Evolutionary conservation across 2,329 filamentous ascomycete species (phyloP).

Genomic region (Colletotrichum aenigma): DNA sequence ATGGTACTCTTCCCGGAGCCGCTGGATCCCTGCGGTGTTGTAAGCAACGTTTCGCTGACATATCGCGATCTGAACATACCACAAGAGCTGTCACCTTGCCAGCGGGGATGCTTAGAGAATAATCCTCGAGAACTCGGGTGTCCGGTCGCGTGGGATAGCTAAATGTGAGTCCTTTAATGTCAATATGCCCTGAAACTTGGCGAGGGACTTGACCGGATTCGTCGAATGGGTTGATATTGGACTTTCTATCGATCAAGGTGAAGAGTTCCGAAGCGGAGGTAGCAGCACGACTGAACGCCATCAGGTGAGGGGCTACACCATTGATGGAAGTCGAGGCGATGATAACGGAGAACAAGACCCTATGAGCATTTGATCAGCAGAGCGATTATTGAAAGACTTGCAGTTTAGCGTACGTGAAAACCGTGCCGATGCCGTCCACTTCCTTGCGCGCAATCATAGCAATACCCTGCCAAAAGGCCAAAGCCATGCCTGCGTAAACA

Average conservation of each 20-base stretch:
- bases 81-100: constrained; percentile 73
- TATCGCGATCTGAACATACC: constrained; percentile 42
- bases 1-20: constrained; percentile 73
- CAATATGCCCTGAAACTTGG: constrained; percentile 56
- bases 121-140: constrained; percentile 65
- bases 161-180: constrained; percentile 66
- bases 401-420: constrained; percentile 15
- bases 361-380: constrained; percentile 29
- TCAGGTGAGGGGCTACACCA: constrained; percentile 21
- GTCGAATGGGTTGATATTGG: constrained; percentile 25
- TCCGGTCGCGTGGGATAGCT: constrained; percentile 73
- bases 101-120: constrained; percentile 63
- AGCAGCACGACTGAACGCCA: constrained; percentile 25
- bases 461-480: constrained; percentile 32
- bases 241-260: constrained; percentile 27
- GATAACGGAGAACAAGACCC: constrained; percentile 29
- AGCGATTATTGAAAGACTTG: constrained; percentile 26
- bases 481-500: constrained; percentile 19
- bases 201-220: constrained; percentile 14
- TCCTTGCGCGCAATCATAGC: constrained; percentile 36
- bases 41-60: constrained; percentile 23
- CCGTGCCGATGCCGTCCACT: constrained; percentile 6
- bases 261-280: constrained; percentile 27
- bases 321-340: constrained; percentile 25
- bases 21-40: constrained; percentile 47